phyloP scores from a whole-genome alignment of 1,284 basidiomycete genomes.

The Rhodotorula sp. region DNA sequence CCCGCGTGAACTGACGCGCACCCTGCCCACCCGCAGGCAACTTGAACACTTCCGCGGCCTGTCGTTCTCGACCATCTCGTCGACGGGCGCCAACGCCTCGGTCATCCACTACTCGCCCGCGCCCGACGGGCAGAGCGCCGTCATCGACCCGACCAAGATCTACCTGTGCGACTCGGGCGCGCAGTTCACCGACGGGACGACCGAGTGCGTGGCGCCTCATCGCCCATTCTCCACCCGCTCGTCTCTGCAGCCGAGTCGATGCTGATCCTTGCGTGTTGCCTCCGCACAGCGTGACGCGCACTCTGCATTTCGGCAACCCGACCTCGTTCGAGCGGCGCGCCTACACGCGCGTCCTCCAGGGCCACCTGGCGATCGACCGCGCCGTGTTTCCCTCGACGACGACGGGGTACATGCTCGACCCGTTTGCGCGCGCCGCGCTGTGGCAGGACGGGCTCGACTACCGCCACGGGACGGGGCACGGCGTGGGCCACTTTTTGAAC shows the following conservation, averaged over 20 bases:
- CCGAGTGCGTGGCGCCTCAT: slow-evolving; percentile 64
- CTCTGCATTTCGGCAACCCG: slow-evolving; percentile 85
- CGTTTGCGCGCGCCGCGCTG: slow-evolving; percentile 76
- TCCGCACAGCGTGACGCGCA: slow-evolving; percentile 15
- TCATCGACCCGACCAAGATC: slow-evolving; percentile 73
- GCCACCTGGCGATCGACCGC: slow-evolving; percentile 87
- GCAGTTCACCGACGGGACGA: slow-evolving; percentile 91
- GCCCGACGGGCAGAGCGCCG: slow-evolving; percentile 64
- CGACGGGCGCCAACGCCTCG: slow-evolving; percentile 65
- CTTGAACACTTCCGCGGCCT: slow-evolving; percentile 78
- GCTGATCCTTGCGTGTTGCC: not conserved
- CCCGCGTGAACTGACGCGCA: not conserved
- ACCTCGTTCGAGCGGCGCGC: slow-evolving; percentile 78
- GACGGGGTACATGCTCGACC: slow-evolving; percentile 73
- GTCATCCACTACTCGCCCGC: slow-evolving; percentile 93
- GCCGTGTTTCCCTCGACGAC: slow-evolving; percentile 85
- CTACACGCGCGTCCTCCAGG: slow-evolving; percentile 92
- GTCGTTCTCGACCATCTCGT: slow-evolving; percentile 91
- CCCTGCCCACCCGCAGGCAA: slow-evolving; percentile 57
- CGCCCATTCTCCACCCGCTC: not conserved
- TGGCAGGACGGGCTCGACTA: slow-evolving; percentile 91
- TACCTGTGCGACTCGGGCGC: slow-evolving; percentile 93
- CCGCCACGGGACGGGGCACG: slow-evolving; percentile 74
- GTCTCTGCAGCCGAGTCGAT: not conserved
- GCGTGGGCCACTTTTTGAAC: slow-evolving; percentile 83